Percentiles rank a stretch among this genome's conserved stretches.
Conservation (phyloP, 2,329 filamentous ascomycete species). For the Raffaelea albimanens region DNA sequence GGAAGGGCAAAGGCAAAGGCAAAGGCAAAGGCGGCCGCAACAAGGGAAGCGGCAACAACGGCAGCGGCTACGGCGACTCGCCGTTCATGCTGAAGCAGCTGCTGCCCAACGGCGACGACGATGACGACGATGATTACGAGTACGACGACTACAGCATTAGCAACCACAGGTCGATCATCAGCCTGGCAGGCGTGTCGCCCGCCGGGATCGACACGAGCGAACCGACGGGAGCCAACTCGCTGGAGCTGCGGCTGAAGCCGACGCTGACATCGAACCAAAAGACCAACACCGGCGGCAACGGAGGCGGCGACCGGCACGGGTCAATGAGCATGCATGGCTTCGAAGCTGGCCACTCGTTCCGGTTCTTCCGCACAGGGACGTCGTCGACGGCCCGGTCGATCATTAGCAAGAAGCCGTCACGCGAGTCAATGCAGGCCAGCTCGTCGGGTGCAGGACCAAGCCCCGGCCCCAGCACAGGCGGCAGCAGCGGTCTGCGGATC, state of each 20-base stretch:
- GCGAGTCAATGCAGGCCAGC: slow-evolving; percentile 39
- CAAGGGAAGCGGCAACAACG: slow-evolving; percentile 2
- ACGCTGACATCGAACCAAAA: slow-evolving; percentile 56
- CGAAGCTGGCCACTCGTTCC: slow-evolving; percentile 32
- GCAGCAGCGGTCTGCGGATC: slow-evolving; percentile 25
- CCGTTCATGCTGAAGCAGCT: slow-evolving; percentile 46
- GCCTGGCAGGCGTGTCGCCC: not conserved
- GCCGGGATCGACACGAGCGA: slow-evolving; percentile 30
- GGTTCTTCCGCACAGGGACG: slow-evolving; percentile 37
- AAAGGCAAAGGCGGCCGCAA: not conserved
- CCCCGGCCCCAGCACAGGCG: slow-evolving; percentile 11
- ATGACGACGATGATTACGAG: slow-evolving; percentile 30
- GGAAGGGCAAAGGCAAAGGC: not conserved
- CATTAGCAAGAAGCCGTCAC: slow-evolving; percentile 44
- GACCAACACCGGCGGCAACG: slow-evolving; percentile 16
- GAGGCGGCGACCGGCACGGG: not conserved
- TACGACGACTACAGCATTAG: slow-evolving; percentile 33
- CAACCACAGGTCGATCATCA: slow-evolving; percentile 21
- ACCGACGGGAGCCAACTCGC: slow-evolving; percentile 43
- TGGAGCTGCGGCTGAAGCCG: slow-evolving; percentile 75
- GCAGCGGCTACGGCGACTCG: slow-evolving; percentile 35
- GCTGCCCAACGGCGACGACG: slow-evolving; percentile 24
- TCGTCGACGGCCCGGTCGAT: slow-evolving; percentile 29
- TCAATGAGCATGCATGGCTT: slow-evolving; percentile 25
- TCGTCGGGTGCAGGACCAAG: too few relatives aligned